These are phyloP conservation scores for Microthyrium microscopicum DNA, from an alignment of 2,329 filamentous ascomycete genomes.

Conservation along the genomic window DNA sequence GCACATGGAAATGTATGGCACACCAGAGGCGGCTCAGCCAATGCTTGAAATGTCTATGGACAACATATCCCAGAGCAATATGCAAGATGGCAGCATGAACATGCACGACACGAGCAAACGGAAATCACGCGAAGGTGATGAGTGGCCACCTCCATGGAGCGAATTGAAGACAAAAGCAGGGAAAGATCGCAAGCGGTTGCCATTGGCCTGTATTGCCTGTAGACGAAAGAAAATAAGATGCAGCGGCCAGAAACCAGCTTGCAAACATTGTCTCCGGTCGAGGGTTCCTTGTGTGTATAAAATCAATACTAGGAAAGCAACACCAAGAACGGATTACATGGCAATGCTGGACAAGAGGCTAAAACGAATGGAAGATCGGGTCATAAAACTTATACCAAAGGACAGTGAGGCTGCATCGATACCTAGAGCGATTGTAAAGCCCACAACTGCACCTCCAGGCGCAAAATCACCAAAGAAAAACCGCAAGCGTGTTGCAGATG, in stretches of 20 bases:
- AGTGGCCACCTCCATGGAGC: slow-evolving; percentile 28
- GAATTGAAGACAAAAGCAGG: slow-evolving; percentile 52
- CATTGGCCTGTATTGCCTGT: slow-evolving; percentile 88
- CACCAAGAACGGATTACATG: slow-evolving; percentile 95
- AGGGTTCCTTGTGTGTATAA: slow-evolving; percentile 96
- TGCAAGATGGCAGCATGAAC: too few relatives aligned
- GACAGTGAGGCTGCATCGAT: slow-evolving; percentile 58
- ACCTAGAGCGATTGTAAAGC: slow-evolving; percentile 70
- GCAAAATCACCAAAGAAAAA: slow-evolving; percentile 32
- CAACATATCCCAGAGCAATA: too few relatives aligned
- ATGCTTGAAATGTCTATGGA: too few relatives aligned
- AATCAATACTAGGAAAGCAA: slow-evolving; percentile 83
- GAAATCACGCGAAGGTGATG: too few relatives aligned
- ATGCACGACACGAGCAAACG: too few relatives aligned
- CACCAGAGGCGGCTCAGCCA: too few relatives aligned
- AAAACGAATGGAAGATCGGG: slow-evolving; percentile 93
- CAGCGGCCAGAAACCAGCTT: slow-evolving; percentile 92
- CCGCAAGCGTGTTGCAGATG: slow-evolving; percentile 69
- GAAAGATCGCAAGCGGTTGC: slow-evolving; percentile 85
- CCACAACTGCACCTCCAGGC: slow-evolving; percentile 43
- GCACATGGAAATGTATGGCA: too few relatives aligned
- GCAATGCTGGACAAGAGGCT: slow-evolving; percentile 92
- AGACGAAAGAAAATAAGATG: slow-evolving; percentile 95
- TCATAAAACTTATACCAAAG: slow-evolving; percentile 89
- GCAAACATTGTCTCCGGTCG: slow-evolving; percentile 86